phyloP scores from a whole-genome alignment of 208 protist genomes.

The Blechomonas ayalai region DNA sequence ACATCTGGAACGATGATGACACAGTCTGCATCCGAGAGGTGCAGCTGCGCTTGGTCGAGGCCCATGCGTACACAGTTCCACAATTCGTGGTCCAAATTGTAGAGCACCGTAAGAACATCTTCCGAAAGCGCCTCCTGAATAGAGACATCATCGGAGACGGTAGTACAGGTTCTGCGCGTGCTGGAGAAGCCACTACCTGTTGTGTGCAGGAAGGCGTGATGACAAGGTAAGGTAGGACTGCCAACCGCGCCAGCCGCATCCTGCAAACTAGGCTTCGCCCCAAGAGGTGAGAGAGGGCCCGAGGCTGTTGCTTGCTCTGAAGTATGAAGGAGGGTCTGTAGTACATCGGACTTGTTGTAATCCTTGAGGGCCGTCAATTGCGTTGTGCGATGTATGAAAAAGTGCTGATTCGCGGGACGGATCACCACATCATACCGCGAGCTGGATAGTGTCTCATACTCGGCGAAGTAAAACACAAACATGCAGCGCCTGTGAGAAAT shows the following conservation, averaged over 20 bases:
- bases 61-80: conserved; percentile 54
- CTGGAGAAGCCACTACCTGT: too few species aligned
- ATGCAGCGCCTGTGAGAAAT: conserved; percentile 54
- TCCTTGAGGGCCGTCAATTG: conserved; percentile 53
- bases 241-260: too few species aligned
- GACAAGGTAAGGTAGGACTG: too few species aligned
- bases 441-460: conserved; percentile 65
- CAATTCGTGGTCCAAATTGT: conserved; percentile 69
- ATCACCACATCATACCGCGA: conserved; percentile 61
- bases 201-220: too few species aligned
- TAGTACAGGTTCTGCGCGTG: too few species aligned
- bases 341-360: too few species aligned
- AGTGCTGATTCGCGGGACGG: conserved; percentile 36
- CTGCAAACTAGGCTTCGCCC: too few species aligned
- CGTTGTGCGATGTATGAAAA: conserved; percentile 51
- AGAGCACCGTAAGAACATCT: conserved; percentile 26
- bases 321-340: too few species aligned
- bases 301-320: not conserved
- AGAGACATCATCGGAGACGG: too few species aligned
- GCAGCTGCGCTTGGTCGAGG: conserved; percentile 23
- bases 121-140: too few species aligned
- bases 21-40: conserved; percentile 36
- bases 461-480: conserved; percentile 88
- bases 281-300: too few species aligned
- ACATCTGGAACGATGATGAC: conserved; percentile 75